These are phyloP conservation scores for Echites panduratus DNA, from an alignment of 257 asterid species.

Conservation along the genomic window DNA sequence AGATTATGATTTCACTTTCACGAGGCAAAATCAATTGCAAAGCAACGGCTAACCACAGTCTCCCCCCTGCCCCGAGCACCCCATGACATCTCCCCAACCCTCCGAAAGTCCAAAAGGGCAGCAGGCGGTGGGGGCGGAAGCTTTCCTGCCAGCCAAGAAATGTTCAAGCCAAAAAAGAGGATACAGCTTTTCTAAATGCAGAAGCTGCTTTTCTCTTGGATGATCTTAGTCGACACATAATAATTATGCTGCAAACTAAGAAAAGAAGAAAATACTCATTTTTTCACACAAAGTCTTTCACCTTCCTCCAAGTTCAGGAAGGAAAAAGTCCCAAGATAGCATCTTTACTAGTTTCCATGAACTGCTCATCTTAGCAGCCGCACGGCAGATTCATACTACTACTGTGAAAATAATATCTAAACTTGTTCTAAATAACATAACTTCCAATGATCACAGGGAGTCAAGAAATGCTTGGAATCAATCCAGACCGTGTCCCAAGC, in stretches of 20 bases:
- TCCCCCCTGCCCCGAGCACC: background rate
- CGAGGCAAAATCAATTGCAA: background rate
- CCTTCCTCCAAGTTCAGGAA: background rate
- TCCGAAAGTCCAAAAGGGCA: background rate
- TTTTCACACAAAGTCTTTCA: background rate
- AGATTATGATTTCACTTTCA: background rate
- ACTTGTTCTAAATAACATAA: too few species aligned
- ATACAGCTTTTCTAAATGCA: background rate
- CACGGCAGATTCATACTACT: background rate
- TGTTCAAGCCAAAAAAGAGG: background rate
- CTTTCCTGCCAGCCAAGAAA: constrained; percentile 9
- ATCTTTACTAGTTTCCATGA: background rate
- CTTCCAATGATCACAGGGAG: too few species aligned
- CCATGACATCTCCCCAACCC: background rate
- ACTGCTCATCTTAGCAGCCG: background rate
- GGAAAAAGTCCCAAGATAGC: background rate
- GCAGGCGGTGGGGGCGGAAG: background rate
- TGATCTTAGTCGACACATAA: too few species aligned
- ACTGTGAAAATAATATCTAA: background rate
- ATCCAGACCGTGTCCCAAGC: background rate
- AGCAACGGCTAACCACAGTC: background rate
- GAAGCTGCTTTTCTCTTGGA: background rate
- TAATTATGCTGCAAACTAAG: background rate
- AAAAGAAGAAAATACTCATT: background rate
- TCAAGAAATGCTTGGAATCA: background rate